These are phyloP conservation scores for Parachaetomium inaequale DNA, from an alignment of 495 filamentous ascomycete genomes.

Conservation along the genomic window DNA sequence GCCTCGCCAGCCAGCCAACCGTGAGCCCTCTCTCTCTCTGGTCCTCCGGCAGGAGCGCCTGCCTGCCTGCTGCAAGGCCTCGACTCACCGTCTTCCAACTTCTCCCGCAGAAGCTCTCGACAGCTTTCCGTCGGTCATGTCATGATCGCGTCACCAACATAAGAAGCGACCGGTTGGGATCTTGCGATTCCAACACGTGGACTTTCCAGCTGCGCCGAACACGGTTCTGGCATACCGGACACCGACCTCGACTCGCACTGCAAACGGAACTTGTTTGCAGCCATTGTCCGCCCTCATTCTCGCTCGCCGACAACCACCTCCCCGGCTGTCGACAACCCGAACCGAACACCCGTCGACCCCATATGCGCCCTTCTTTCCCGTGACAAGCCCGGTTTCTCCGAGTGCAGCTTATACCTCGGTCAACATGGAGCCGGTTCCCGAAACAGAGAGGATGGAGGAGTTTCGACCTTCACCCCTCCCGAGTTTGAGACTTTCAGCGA, in stretches of 20 bases:
- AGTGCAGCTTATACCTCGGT: constrained; percentile 21
- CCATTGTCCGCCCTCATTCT: not conserved
- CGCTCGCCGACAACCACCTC: not conserved
- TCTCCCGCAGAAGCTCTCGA: not conserved
- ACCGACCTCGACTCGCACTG: not conserved
- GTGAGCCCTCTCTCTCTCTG: not conserved
- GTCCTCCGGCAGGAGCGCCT: constrained; percentile 9
- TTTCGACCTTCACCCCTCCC: constrained; percentile 50
- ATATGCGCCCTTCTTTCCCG: not conserved
- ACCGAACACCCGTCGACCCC: not conserved
- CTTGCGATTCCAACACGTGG: not conserved
- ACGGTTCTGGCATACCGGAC: not conserved
- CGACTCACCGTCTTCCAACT: constrained; percentile 4
- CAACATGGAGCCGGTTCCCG: constrained; percentile 56
- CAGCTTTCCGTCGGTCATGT: not conserved
- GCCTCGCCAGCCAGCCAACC: constrained; percentile 14
- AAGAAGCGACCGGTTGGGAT: not conserved
- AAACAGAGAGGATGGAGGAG: constrained; percentile 58
- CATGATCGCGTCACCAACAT: constrained; percentile 2
- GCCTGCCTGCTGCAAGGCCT: constrained; percentile 7
- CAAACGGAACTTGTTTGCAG: constrained; percentile 6
- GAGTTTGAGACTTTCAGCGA: constrained; percentile 36
- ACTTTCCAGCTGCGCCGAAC: constrained; percentile 1
- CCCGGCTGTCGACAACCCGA: not conserved
- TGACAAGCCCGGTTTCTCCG: constrained; percentile 28